Base-by-base conservation (phyloP, 768 basidiomycete genomes). In the Pisolithus sp. region DNA sequence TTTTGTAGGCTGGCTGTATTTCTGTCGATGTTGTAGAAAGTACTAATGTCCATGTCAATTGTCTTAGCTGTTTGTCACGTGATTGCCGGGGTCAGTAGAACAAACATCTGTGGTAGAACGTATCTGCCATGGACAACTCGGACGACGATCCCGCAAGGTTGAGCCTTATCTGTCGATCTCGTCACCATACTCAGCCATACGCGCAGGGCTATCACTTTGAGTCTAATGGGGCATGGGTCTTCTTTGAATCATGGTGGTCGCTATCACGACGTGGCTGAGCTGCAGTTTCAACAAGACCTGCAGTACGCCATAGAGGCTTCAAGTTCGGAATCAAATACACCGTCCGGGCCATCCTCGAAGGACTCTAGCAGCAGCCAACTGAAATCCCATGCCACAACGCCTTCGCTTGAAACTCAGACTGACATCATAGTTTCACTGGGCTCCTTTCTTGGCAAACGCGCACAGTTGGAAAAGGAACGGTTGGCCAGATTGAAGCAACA, bases 381-480 rank as follows among this genome's bases (percentile, higher is more conserved):
- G 13, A 34, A 34, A 15, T 2, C 12, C 12, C 13, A 34, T 43
- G 34, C 13, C 46, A 31, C 15, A 53, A 34, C 38, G 26, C 52
- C 2, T 20, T 13, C 21, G 15, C 43, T 17, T 44, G 9, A n/a
- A 18, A 18, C 34, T 3, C 47, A 40, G 17, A 23, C 31, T 28
- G 24, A 24, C 34, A 42, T 48, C 7, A 18, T 48, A 2, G 48
- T 47, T n/a, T 47, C 51, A 12, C 54, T 48, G 5, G 44, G 24
- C 2, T 34, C 54, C 6, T 90, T 88, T 54, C 62, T 90, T 7
- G 73, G 78, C 1, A 86, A 93, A 60, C 77, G 93, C 24, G 86
- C 86, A 2, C 77, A 85, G 59, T 62, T 94, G 52, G 93, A 95
- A 68, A 79, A 75, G 52, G 90, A 88, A 56, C 76, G 93, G 15